Conservation (phyloP, 495 filamentous ascomycete genomes). For the Rusavskia elegans region DNA sequence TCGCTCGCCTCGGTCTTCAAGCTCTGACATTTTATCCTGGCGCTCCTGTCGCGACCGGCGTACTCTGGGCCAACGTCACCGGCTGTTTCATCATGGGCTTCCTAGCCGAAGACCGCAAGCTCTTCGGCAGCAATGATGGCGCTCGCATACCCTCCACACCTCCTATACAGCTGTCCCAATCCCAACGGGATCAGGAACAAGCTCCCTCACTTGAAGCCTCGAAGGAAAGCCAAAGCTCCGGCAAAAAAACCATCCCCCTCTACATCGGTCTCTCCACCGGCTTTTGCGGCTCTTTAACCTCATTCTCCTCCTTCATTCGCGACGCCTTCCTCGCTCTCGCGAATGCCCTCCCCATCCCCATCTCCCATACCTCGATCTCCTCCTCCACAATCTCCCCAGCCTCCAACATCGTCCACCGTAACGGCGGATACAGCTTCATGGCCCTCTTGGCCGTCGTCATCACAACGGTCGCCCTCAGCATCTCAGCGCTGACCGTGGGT, state of each 20-base stretch:
- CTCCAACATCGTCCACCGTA: slow-evolving; percentile 23
- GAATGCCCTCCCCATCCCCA: slow-evolving; percentile 47
- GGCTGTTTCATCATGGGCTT: slow-evolving; percentile 79
- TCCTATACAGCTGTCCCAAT: background rate
- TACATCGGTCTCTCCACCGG: slow-evolving; percentile 88
- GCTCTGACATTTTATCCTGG: slow-evolving; percentile 69
- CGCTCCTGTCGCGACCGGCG: slow-evolving; percentile 53
- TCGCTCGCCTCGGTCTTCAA: slow-evolving; percentile 69
- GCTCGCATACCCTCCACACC: slow-evolving; percentile 9
- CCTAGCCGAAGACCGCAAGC: slow-evolving; percentile 57
- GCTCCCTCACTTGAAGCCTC: background rate
- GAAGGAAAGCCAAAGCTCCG: slow-evolving; percentile 26
- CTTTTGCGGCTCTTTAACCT: slow-evolving; percentile 87
- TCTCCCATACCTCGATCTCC: slow-evolving; percentile 12
- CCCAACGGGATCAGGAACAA: background rate
- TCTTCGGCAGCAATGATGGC: slow-evolving; percentile 59
- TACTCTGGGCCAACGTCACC: slow-evolving; percentile 84
- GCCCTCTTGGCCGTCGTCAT: slow-evolving; percentile 58
- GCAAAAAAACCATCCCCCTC: slow-evolving; percentile 73
- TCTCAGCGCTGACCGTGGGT: slow-evolving; percentile 54
- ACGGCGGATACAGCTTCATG: slow-evolving; percentile 69
- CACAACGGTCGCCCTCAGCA: slow-evolving; percentile 47
- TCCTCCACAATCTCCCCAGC: slow-evolving; percentile 6
- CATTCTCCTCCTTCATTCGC: slow-evolving; percentile 79
- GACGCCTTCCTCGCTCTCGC: slow-evolving; percentile 73